These are phyloP conservation scores for Amniculicola lignicola DNA, from an alignment of 495 filamentous ascomycete genomes.

Conservation along the genomic window DNA sequence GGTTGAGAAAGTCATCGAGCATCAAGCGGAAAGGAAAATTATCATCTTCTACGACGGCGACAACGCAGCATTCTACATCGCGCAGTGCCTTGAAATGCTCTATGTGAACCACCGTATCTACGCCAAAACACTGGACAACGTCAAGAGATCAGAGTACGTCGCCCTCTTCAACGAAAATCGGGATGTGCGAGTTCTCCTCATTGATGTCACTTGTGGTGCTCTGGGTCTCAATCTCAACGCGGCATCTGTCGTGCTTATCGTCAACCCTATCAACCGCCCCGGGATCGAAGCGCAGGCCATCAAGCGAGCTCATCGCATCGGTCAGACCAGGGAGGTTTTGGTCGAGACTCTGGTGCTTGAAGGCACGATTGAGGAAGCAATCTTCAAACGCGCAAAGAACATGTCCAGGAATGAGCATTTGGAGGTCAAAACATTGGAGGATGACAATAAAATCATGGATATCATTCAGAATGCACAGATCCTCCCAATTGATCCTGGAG, in stretches of 20 bases:
- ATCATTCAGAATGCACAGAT: slow-evolving; percentile 75
- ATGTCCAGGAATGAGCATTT: slow-evolving; percentile 77
- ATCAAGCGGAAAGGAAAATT: slow-evolving; percentile 75
- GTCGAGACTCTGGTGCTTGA: slow-evolving; percentile 78
- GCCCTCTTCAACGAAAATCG: slow-evolving; percentile 68
- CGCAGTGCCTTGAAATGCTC: slow-evolving; percentile 67
- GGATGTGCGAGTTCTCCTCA: slow-evolving; percentile 69
- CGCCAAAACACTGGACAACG: slow-evolving; percentile 61
- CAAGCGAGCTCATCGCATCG: slow-evolving; percentile 85
- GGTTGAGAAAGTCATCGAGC: slow-evolving; percentile 62
- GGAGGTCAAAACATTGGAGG: slow-evolving; percentile 66
- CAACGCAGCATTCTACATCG: slow-evolving; percentile 67
- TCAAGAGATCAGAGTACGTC: slow-evolving; percentile 67
- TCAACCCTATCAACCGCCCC: slow-evolving; percentile 83
- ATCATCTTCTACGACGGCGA: slow-evolving; percentile 90
- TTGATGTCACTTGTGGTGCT: slow-evolving; percentile 85
- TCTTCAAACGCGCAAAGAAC: slow-evolving; percentile 65
- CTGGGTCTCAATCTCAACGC: slow-evolving; percentile 79
- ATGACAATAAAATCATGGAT: slow-evolving; percentile 70
- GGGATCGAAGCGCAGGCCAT: slow-evolving; percentile 89
- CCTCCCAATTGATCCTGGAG: slow-evolving; percentile 52
- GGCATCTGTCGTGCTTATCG: slow-evolving; percentile 85
- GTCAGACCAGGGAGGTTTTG: slow-evolving; percentile 72
- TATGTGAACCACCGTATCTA: slow-evolving; percentile 57
- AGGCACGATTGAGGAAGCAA: slow-evolving; percentile 81